phyloP scores from a whole-genome alignment of 331 rosid species.

The Pyracantha coccinea region DNA sequence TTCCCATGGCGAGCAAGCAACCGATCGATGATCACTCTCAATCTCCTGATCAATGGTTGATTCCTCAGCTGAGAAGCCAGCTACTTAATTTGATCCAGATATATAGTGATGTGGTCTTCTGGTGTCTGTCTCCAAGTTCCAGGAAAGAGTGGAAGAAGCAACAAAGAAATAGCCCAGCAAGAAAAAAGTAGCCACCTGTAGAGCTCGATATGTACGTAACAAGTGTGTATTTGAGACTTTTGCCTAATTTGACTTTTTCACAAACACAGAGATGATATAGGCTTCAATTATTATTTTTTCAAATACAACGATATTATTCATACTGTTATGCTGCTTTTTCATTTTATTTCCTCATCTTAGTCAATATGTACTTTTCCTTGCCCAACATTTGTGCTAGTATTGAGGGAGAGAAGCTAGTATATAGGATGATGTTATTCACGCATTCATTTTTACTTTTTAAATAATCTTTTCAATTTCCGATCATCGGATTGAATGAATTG shows the following conservation, averaged over 20 bases:
- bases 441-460: no score
- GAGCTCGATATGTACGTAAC: not conserved
- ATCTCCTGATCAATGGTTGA: not conserved
- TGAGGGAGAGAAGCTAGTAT: not conserved
- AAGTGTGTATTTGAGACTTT: not conserved
- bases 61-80: not conserved
- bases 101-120: not conserved
- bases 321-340: no score
- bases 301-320: no score
- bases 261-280: not conserved
- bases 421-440: no score
- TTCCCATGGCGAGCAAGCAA: constrained; percentile 40
- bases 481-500: no score
- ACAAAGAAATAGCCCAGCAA: constrained; percentile 15
- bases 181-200: not conserved
- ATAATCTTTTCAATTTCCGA: no score
- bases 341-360: no score
- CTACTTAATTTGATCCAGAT: not conserved
- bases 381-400: no score
- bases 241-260: not conserved
- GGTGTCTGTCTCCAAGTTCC: constrained; percentile 8
- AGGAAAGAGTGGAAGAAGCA: constrained; percentile 31
- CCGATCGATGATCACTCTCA: not conserved
- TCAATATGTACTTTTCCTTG: no score
- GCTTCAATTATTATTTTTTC: no score